Base-by-base conservation (phyloP, 2,329 filamentous ascomycete species). In the Trematosphaeria pertusa region DNA sequence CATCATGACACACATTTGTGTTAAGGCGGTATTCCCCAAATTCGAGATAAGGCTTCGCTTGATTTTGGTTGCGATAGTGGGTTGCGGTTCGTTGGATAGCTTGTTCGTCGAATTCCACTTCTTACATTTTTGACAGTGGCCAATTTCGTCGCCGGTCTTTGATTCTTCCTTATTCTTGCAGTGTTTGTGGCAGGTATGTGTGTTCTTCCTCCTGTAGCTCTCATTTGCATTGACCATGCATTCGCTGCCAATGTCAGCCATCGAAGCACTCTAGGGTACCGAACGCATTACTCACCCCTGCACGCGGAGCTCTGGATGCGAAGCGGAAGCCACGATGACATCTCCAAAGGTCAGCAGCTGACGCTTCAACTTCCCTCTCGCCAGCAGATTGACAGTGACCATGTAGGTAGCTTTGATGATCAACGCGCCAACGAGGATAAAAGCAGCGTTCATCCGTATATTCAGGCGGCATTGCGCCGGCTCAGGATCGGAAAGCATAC, bases 191-290 rank as follows among this genome's bases (percentile, higher is more conserved):
- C 65, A 70, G 7, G 46, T 60, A 37, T 69, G 65, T 3, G 49
- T 46, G 19, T 52, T 54, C 1, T 43, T 32, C 38, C 56, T 52
- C 17, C 63, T 55, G 38, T 59, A 63, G n/a, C 47, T 59, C 15
- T 68, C 59, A 8, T 51, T 47, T 2, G 61, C 61, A 30, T 70
- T 65, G n/a, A 68, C 64, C 58, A 70, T 60, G 22, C 64, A 67
- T 39, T 68, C 65, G 7, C 58, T 64, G 11, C 12, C 7, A 2
- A 10, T 19, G 30, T 49, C 28, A 55, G 37, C 21, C 28, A 21
- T 4, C 19, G 2, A 21, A 24, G 34, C 0, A 11, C 5, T 12
- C 6, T 12, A 14, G 5, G 9, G 26, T 2, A 17, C n/a, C n/a
- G n/a, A n/a, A n/a, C n/a, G n/a, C n/a, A n/a, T n/a, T n/a, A 44